phyloP scores from a whole-genome alignment of 345 rosid genomes.

The Populus simonii region DNA sequence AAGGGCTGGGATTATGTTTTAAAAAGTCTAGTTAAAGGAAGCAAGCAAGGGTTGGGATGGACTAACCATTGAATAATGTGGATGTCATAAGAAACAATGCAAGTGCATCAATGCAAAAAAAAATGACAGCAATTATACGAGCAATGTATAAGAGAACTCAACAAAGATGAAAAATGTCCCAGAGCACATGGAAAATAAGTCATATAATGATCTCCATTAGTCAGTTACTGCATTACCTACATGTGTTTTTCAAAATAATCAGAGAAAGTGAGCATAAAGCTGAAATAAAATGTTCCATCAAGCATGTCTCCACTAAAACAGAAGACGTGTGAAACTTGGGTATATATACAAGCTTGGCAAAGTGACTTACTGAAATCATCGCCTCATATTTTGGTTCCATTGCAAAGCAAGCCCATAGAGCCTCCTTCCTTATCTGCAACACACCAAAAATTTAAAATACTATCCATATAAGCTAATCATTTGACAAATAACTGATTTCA shows the following conservation, averaged over 20 bases:
- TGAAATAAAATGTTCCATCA: neutral
- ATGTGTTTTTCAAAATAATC: too few species aligned
- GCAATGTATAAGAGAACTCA: neutral
- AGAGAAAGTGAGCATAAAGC: too few species aligned
- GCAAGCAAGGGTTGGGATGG: neutral
- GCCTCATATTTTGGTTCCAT: slow-evolving; percentile 85
- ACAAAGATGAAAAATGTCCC: neutral
- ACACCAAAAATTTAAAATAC: neutral
- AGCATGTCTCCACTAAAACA: neutral
- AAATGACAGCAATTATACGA: neutral
- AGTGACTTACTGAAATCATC: slow-evolving; percentile 62
- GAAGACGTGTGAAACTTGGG: neutral
- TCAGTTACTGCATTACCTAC: neutral
- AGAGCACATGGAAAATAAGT: too few species aligned
- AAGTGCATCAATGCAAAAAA: neutral
- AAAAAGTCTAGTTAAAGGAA: neutral
- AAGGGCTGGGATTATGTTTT: neutral
- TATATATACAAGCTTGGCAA: neutral
- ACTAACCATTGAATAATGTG: neutral
- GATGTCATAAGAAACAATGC: neutral
- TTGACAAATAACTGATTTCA: neutral
- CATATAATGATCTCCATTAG: neutral
- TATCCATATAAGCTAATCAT: neutral
- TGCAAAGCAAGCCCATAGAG: slow-evolving; percentile 86
- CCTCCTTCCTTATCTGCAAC: slow-evolving; percentile 87